Evolutionary conservation across 371 early-diverging fungal genomes (phyloP), one percentile per base, ranked within the genome.

Genomic region (Rhizopus arrhizus): DNA sequence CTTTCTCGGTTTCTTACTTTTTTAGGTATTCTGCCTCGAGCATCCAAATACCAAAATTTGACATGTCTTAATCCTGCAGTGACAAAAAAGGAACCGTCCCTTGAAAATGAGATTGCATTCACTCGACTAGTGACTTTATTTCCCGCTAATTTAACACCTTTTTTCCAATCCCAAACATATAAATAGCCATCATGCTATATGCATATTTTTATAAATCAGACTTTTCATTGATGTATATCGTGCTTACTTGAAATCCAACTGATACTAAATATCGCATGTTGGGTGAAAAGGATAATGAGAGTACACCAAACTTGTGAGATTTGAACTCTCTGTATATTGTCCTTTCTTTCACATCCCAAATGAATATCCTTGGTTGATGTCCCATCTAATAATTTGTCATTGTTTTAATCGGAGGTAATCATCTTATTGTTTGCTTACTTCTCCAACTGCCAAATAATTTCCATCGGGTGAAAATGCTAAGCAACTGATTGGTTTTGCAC

Each of bases 121-220:
- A 89, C 89, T 58, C 85, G 85, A 41, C 85, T 81, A 5, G 88
- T 89, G 43, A 91, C 82, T 64, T 85, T 83, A 62, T 85, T 88
- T 42, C 83, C 85, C 0, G 91, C 89, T 5, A 92, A 59, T 58
- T 86, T 84, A 3, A 72, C 70, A 3, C 86, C 87, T 34, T 81
- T 82, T 60, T 82, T 77, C 91, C 92, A 92, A 69, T 92, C 84
- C 94, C 94, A 94, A 31, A 92, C 84, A 66, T 90, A 85, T 29
- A 92, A 64, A 64, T 82, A 89, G 0, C 92, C 93, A 70, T 94
- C 94, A 65, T 92, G 92, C 88, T 91, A 75, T 13, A 29, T 28
- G 49, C 41, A 40, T 54, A 49, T 49, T 6, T n/a, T 13, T 43
- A 43, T 43, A 15, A 6, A 9, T 6, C 36, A n/a, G 3, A 1